These are phyloP conservation scores for Taphrina deformans DNA, from an alignment of 1,139 yeast species.

Conservation along the genomic window DNA sequence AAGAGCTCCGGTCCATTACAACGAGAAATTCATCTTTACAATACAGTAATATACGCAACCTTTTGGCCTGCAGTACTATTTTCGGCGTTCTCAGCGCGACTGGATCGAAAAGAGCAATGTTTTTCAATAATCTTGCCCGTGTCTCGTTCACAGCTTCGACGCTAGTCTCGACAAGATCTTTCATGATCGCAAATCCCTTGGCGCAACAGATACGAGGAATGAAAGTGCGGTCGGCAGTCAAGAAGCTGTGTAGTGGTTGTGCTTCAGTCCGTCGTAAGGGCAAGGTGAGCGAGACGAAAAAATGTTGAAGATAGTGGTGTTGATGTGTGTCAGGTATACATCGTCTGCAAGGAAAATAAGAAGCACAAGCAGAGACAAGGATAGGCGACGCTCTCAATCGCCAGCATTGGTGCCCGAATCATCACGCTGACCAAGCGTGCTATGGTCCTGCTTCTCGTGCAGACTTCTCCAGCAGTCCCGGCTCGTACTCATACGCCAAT, in stretches of 20 bases:
- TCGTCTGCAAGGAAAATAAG: slow-evolving; percentile 31
- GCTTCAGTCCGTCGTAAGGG: slow-evolving; percentile 31
- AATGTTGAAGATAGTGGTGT: not conserved
- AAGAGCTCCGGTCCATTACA: not conserved
- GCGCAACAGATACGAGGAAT: slow-evolving; percentile 16
- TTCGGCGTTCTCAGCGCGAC: not conserved
- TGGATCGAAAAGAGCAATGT: not conserved
- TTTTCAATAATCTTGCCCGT: not conserved
- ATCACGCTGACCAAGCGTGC: too few species aligned
- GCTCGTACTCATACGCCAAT: too few species aligned
- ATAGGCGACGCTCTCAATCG: too few species aligned
- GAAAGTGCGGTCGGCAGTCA: slow-evolving; percentile 32
- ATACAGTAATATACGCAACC: not conserved
- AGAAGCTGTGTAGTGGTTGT: slow-evolving; percentile 25
- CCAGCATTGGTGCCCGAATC: too few species aligned
- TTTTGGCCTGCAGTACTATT: not conserved
- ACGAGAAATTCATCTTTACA: not conserved
- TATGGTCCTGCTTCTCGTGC: too few species aligned
- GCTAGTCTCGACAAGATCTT: not conserved
- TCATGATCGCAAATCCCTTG: not conserved
- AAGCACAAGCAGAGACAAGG: slow-evolving; percentile 33
- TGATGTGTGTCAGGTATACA: slow-evolving; percentile 11
- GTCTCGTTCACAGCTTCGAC: not conserved
- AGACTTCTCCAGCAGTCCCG: too few species aligned
- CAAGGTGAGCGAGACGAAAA: slow-evolving; percentile 6